Base-by-base conservation (phyloP, 345 rosid species). In the Dipteronia dyeriana region DNA sequence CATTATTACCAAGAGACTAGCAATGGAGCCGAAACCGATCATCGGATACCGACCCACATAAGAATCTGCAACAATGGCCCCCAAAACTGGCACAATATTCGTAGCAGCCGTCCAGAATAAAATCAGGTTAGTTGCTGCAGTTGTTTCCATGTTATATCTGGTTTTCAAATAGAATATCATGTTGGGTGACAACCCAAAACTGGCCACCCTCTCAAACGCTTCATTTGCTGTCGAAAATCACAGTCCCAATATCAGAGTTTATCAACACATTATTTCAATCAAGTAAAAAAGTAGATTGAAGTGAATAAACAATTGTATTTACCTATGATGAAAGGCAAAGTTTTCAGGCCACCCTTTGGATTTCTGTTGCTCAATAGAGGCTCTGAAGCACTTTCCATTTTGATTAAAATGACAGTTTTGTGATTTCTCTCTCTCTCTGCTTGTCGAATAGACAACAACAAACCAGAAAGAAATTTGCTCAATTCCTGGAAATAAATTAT, bases 21-120 rank as follows among this genome's bases (percentile, higher is more conserved):
- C 26, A 31, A 79, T 51, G 73, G 85, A 88, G 9, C 94, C 97
- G 41, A 81, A 76, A 0, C 87, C 90, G 73, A 93, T 87, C 72
- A 86, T 89, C 1, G 60, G 70, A 79, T 68, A 89, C 4, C 91
- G 90, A 60, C 97, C 98, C 8, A 87, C 54, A 64, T 68, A 91
- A 73, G 93, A 91, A 83, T 93, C 97, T 1, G 92, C 92, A 9
- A 89, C 71, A 57, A 93, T 79, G 11, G 95, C 94, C 17, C 90
- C 91, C 25, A 89, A 1, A 25, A 86, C 57, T n/a, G 98, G 97
- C 16, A 79, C 70, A 77, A 91, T 86, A 78, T 82, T 83, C 69
- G 82, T 69, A 43, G 87, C 89, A 19, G 94, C 91, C 3, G 88
- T 84, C 90, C 97, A 90, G 66, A 89, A 5, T 80, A 87, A 85